Base-by-base conservation (phyloP, 345 rosid species). In the Rubroshorea leprosula region DNA sequence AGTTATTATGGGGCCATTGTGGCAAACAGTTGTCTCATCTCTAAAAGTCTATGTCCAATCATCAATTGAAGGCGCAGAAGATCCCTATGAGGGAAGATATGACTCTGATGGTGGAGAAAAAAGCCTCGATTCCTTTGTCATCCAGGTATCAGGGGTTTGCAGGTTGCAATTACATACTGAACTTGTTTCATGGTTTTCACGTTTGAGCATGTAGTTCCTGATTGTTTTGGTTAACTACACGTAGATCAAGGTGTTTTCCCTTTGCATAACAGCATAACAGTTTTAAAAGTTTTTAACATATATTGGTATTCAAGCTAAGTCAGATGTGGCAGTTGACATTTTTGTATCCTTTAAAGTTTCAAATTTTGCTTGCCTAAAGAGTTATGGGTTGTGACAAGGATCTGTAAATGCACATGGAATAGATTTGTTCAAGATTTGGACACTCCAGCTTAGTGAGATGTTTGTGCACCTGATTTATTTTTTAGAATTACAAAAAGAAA, bases 61-160 rank as follows among this genome's bases (percentile, higher is more conserved):
- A 20, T 80, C 98, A 81, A 47, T 88, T 65, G 81, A 83, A 72
- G 95, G 95, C 63, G 64, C 71, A 49, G 92, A 81, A 74, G 87
- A 86, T 73, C 53, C 92, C 19, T 88, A 66, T 71, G 90, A 79
- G 27, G 98, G 83, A 66, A 77, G 83, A 63, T 91, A 91, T 68
- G 98, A 91, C 69, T 91, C 96, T 10, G 98, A 91, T 78, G 96
- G 98, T 68, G 88, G 75, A 54, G 98, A 91, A 72, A 88, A 68
- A 72, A 84, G 95, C 73, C 87, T 91, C 71, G 96, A 88, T 74
- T 86, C 95, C 54, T 91, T 91, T 70, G 71, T 86, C 67, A 68
- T 88, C 65, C 98, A 91, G 95, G 98, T 88, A 74, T 59, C 45
- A 47, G 11, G 27, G 35, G 35, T 55, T 60, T 51, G 4, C 27